Evolutionary conservation across 768 basidiomycete genomes (phyloP).

Genomic region (Termitomyces sp.): DNA sequence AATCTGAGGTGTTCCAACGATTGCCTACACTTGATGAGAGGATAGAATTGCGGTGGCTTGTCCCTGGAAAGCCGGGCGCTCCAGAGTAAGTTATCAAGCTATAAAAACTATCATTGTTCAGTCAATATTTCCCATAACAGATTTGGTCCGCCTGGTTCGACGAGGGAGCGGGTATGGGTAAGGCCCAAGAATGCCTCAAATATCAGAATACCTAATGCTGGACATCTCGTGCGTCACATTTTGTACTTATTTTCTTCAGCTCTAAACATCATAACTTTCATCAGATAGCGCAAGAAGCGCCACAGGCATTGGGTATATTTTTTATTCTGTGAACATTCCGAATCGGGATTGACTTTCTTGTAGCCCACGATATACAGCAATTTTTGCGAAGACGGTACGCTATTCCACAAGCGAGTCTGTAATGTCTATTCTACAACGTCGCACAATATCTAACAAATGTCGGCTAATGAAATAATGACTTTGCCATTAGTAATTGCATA

Average conservation of each 20-base stretch:
- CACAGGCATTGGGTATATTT: conserved; percentile 23
- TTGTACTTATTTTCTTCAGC: not conserved
- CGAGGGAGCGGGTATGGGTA: conserved; percentile 35
- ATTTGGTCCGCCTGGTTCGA: conserved; percentile 28
- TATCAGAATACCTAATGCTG: conserved; percentile 29
- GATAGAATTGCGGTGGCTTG: conserved; percentile 48
- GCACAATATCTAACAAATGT: too few species aligned
- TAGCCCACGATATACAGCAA: conserved; percentile 10
- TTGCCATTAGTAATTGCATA: too few species aligned
- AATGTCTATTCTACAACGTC: not conserved
- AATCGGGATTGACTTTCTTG: not conserved
- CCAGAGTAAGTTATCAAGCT: conserved; percentile 23
- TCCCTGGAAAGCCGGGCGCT: conserved; percentile 38
- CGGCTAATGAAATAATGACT: too few species aligned
- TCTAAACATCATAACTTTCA: not conserved
- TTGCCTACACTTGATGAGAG: conserved; percentile 38
- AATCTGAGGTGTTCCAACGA: conserved; percentile 35
- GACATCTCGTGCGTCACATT: conserved; percentile 35
- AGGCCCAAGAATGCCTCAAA: conserved; percentile 36
- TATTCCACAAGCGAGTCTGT: conserved; percentile 4
- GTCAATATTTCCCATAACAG: conserved; percentile 2
- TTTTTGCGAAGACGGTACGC: conserved; percentile 8
- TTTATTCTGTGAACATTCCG: too few species aligned
- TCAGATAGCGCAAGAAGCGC: conserved; percentile 38
- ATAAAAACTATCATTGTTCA: not conserved